phyloP scores from a whole-genome alignment of 768 basidiomycete genomes.

The Bullera alba region DNA sequence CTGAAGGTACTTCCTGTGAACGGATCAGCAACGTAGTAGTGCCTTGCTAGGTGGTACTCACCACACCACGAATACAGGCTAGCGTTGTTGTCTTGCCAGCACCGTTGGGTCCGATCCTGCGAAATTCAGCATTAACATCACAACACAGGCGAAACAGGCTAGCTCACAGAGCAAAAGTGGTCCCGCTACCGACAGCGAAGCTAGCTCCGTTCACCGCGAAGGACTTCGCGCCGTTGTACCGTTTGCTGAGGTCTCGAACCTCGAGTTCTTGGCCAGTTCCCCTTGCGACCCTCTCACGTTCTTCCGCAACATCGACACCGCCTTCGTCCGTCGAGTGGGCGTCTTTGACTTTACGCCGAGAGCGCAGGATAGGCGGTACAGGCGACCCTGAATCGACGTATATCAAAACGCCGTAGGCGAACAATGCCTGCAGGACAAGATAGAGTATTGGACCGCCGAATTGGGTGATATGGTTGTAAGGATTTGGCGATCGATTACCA shows the following conservation, averaged over 20 bases:
- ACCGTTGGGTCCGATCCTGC: conserved; percentile 61
- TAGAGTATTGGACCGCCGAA: conserved; percentile 73
- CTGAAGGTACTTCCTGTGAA: conserved; percentile 58
- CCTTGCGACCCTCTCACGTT: conserved; percentile 50
- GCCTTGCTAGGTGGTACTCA: conserved; percentile 3
- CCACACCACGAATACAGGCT: conserved; percentile 56
- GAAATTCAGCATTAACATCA: too few relatives aligned
- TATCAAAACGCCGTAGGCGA: conserved; percentile 60
- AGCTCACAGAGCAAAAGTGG: conserved; percentile 56
- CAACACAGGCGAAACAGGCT: background rate
- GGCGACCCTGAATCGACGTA: conserved; percentile 63
- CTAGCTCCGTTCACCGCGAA: conserved; percentile 66
- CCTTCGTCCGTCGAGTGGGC: background rate
- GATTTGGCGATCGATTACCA: conserved; percentile 50
- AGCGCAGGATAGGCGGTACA: conserved; percentile 47
- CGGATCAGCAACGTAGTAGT: background rate
- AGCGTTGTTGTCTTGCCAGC: conserved; percentile 78
- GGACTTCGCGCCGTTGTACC: conserved; percentile 51
- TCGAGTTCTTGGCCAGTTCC: conserved; percentile 54
- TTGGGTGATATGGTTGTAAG: conserved; percentile 54
- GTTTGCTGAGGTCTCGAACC: conserved; percentile 59
- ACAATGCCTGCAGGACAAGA: conserved; percentile 57
- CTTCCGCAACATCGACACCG: conserved; percentile 53
- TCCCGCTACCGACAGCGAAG: conserved; percentile 59
- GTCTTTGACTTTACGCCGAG: conserved; percentile 8